Conservation (phyloP, 2,329 filamentous ascomycete species). For the Zelopaecilomyces penicillatus region DNA sequence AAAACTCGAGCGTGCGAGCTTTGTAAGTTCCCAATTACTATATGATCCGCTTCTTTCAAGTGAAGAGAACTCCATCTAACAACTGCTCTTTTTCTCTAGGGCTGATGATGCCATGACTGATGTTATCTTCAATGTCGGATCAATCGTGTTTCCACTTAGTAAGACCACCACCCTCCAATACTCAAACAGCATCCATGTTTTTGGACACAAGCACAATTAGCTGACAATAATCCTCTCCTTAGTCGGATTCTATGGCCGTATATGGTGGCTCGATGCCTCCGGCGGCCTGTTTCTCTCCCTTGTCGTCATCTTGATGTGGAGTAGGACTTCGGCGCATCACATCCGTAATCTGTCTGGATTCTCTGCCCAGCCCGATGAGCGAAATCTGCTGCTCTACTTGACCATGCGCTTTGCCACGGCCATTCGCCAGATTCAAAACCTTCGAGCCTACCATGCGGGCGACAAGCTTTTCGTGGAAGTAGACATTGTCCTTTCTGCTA, state of each 20-base stretch:
- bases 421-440: constrained; percentile 76
- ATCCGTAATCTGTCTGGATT: constrained; percentile 75
- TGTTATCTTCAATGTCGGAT: constrained; percentile 85
- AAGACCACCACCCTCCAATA: constrained; percentile 15
- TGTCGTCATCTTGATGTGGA: constrained; percentile 76
- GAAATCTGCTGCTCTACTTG: constrained; percentile 79
- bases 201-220: neutral
- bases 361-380: constrained; percentile 69
- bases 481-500: constrained; percentile 73
- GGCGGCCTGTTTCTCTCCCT: constrained; percentile 71
- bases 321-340: constrained; percentile 62
- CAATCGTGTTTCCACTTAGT: constrained; percentile 75
- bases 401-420: constrained; percentile 90
- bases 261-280: constrained; percentile 79
- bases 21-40: constrained; percentile 36
- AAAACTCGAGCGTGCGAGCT: constrained; percentile 78
- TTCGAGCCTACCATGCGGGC: constrained; percentile 77
- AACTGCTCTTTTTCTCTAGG: constrained; percentile 18
- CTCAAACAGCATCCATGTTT: constrained; percentile 1
- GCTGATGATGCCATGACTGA: constrained; percentile 55
- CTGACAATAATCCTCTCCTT: constrained; percentile 1
- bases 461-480: constrained; percentile 78
- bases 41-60: neutral
- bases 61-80: constrained; percentile 1
- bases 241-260: constrained; percentile 63